Percentiles rank a stretch among this genome's conserved stretches.
These are phyloP conservation scores for Fomitopsis pulvina DNA, from an alignment of 768 basidiomycete species.

Conservation along the genomic window DNA sequence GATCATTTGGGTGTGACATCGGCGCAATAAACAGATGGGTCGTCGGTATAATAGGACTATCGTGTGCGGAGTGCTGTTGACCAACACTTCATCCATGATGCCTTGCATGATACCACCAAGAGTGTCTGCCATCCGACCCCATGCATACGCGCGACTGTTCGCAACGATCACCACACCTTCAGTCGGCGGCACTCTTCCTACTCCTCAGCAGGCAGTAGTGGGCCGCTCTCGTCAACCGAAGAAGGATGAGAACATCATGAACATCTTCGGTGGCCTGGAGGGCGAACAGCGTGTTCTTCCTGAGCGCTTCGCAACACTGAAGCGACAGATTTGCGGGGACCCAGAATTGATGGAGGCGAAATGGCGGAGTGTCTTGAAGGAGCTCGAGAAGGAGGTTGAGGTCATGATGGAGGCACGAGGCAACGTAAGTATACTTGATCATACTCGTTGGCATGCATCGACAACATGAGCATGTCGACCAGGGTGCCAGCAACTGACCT, in stretches of 20 bases:
- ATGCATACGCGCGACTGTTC: not conserved
- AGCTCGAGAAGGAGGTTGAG: conserved; percentile 38
- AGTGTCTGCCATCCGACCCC: no score
- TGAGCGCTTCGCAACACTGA: conserved; percentile 51
- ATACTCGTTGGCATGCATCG: not conserved
- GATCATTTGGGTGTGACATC: no score
- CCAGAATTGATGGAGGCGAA: conserved; percentile 36
- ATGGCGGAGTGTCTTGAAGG: conserved; percentile 50
- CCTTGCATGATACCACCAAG: not conserved
- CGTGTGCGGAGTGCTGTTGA: no score
- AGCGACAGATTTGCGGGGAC: conserved; percentile 41
- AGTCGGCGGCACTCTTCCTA: not conserved
- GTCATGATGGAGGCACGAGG: conserved; percentile 43
- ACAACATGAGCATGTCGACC: no score
- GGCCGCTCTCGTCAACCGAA: conserved; percentile 12
- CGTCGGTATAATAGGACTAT: no score
- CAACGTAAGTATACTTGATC: conserved; percentile 31
- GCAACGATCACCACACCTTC: not conserved
- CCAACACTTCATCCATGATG: no score
- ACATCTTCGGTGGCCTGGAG: conserved; percentile 40
- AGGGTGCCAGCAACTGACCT: not conserved
- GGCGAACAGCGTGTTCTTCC: conserved; percentile 40
- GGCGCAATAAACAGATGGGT: no score
- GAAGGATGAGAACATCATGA: conserved; percentile 35
- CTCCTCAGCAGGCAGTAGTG: not conserved